Evolutionary conservation across 495 filamentous ascomycete genomes (phyloP), one percentile per base, ranked within the genome.

Genomic region (Penicillium silybi): DNA sequence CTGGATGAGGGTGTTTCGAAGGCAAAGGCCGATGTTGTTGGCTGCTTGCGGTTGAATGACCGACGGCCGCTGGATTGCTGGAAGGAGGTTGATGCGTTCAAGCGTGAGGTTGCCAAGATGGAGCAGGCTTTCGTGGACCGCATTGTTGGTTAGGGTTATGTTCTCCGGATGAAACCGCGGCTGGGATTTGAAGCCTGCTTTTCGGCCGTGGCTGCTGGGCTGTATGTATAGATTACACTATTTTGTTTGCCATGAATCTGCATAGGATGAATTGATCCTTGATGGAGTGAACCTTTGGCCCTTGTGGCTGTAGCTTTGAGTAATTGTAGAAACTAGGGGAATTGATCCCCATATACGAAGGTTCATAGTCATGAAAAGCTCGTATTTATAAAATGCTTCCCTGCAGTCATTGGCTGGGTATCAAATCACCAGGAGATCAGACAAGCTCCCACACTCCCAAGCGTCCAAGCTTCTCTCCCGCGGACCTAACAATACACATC

Each of bases 1-100:
- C 51, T 81, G 46, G 83, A 85, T 68, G 80, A 83, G 51, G 77
- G 71, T 42, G 80, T 96, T 23, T 80, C 87, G 66, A 77, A 76
- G 67, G 91, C 95, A 32, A 87, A 86, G 64, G 73, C 79, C 51
- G 80, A 85, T 53, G 86, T 98, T 43, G 82, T 93, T 53, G 78
- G 80, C 41, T 98, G 93, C 69, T 75, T 98, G 76, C 74, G 86
- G 57, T 76, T 84, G 63, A 87, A 97, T 73, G 92, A 97, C 63
- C 76, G 91, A 45, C 79, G 90, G 70, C 95, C 93, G 65, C 70
- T 98, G 66, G 85, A 97, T 77, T 98, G 93, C 79, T 97, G 89
- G 86, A 80, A 83, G 69, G 95, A 98, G 79, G 92, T 97, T 17
- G 87, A 90, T 70, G 77, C 73, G 25, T 98, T 98, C 61, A 93